Evolutionary conservation across 2,329 filamentous ascomycete genomes (phyloP).

Genomic region (Venturia carpophila): DNA sequence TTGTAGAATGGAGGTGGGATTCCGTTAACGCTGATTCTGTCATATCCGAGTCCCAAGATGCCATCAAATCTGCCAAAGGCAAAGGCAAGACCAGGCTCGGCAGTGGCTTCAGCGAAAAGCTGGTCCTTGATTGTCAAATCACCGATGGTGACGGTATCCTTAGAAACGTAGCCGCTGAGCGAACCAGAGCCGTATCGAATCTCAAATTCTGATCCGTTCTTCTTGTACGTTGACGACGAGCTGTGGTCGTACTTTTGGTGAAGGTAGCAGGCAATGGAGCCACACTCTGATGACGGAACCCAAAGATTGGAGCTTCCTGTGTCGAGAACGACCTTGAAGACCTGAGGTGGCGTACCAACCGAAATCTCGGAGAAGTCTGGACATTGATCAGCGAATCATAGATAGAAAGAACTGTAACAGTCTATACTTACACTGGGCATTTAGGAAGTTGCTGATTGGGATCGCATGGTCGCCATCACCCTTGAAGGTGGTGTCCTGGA

Average conservation of each 20-base stretch:
- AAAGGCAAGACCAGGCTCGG: slow-evolving; percentile 92
- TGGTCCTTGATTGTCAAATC: slow-evolving; percentile 83
- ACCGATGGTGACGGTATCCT: slow-evolving; percentile 79
- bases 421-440: slow-evolving; percentile 77
- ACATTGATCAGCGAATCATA: not conserved
- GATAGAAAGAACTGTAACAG: slow-evolving; percentile 1
- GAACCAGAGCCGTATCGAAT: slow-evolving; percentile 94
- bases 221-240: slow-evolving; percentile 81
- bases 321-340: slow-evolving; percentile 97
- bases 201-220: slow-evolving; percentile 86
- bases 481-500: slow-evolving; percentile 64
- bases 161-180: slow-evolving; percentile 86
- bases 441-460: slow-evolving; percentile 94
- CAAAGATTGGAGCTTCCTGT: slow-evolving; percentile 98
- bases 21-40: slow-evolving; percentile 93
- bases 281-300: slow-evolving; percentile 86
- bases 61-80: slow-evolving; percentile 97
- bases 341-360: slow-evolving; percentile 84
- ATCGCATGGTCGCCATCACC: slow-evolving; percentile 66
- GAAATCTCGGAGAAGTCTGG: slow-evolving; percentile 94
- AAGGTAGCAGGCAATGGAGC: slow-evolving; percentile 95
- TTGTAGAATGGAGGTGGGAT: slow-evolving; percentile 96
- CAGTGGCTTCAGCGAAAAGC: slow-evolving; percentile 92
- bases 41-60: slow-evolving; percentile 88
- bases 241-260: slow-evolving; percentile 95